Evolutionary conservation across 345 rosid species (phyloP), one percentile per base, ranked within the genome.

Genomic region (Heritiera fomes): DNA sequence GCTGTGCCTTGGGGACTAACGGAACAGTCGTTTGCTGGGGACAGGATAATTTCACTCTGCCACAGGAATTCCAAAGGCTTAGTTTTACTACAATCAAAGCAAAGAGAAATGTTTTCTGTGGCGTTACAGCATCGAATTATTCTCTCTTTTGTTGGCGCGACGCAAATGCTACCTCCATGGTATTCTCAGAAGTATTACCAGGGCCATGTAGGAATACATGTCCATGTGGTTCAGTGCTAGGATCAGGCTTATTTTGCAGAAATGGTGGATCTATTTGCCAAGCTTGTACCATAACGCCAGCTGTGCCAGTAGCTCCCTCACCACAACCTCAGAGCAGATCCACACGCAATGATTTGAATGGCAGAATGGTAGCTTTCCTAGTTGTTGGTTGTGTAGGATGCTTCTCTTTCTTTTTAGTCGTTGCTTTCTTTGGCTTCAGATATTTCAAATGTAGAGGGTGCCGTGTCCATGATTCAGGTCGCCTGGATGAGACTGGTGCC

Each of bases 401-500:
- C 17, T 78, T 78, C 60, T 78, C 73, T 46, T 75, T 85, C 34
- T 62, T 91, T 65, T 66, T 88, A 28, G 83, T 86, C 2, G 8
- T 81, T 13, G 77, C 80, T 10, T 91, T 89, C 79, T 86, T 87
- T 23, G 23, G 87, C 49, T 84, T 82, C 77, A 85, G 76, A 41
- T 76, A 82, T 62, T 87, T 84, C 86, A 87, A 86, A 56, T 82
- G 86, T 4, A 82, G 87, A 58, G 86, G 88, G 7, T 85, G 89
- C 47, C 87, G 92, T 0, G 86, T 94, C 20, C 96, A 94, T 61
- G 96, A 92, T 79, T 92, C 96, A 0, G 92, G 98, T 1, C 91
- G 80, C 40, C 52, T 91, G 9, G 92, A 91, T 2, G 91, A 85
- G 75, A 15, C 79, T 4, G 83, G 66, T 55, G 73, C 77, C 30